Evolutionary conservation across 1,139 yeast species (phyloP), one percentile per base, ranked within the genome.

Genomic region (Debaryomyces subglobosus): DNA sequence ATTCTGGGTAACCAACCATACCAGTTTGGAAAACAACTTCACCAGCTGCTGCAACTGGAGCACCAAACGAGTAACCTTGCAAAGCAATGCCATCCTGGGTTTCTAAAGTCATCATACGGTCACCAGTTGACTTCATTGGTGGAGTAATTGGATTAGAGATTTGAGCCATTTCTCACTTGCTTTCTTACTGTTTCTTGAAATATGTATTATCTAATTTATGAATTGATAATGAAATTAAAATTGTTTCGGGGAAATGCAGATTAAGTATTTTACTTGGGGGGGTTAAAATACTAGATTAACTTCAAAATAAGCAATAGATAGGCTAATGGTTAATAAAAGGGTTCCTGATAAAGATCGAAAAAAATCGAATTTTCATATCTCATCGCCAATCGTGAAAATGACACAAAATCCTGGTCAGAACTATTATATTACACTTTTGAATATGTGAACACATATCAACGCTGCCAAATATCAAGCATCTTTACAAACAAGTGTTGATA

Each of bases 1-100:
- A 86, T 72, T 95, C 99, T 42, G 99, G 99, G 70, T 95, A 95
- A 56, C 99, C 99, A 60, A 94, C 99, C 99, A 95, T 95, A 78
- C 99, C 99, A 55, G 99, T 95, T 74, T 94, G 99, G 83, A 95
- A 95, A 55, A 95, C 99, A 65, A 94, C 83, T 77, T 95, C 99
- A 79, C 99, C 99, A 52, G 99, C 96, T 50, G 86, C 84, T 32
- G 94, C 73, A 53, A 78, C 83, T 54, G 86, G 86, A 50, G 99
- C 97, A 78, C 99, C 99, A 61, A 95, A 95, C 21, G 99, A 92
- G 77, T 89, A 94, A 72, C 99, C 99, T 74, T 91, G 96, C 60
- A 92, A 80, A 53, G 86, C 84, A 56, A 85, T 72, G 54, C 98
- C 98, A 71, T 91, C 96, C 62, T 89, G 88, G 62, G 96, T 84